These are phyloP conservation scores for Malus hybrid DNA, from an alignment of 331 rosid species.

Conservation along the genomic window DNA sequence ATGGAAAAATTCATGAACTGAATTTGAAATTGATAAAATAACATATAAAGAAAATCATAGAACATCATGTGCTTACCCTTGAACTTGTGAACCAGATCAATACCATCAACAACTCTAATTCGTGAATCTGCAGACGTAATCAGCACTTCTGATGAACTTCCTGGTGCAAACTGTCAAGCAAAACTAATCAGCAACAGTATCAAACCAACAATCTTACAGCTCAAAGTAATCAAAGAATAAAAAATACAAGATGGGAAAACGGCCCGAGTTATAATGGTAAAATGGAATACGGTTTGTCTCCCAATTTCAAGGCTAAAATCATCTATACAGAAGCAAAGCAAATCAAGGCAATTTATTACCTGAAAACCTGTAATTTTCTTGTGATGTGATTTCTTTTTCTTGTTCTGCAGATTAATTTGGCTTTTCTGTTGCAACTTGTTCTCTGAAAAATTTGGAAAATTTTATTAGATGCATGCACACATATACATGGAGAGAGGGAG, in stretches of 20 bases:
- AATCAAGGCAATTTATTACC: conserved; percentile 38
- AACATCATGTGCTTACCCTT: conserved; percentile 50
- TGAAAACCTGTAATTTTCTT: conserved; percentile 97
- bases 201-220: conserved; percentile 2
- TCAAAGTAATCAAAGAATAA: conserved; percentile 8
- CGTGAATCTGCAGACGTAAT: conserved; percentile 96
- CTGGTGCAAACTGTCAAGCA: conserved; percentile 83
- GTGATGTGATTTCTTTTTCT: conserved; percentile 85
- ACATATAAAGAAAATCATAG: neutral
- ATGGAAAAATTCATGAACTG: neutral
- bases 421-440: conserved; percentile 77
- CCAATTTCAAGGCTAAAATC: neutral
- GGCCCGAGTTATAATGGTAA: neutral
- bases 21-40: neutral
- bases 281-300: neutral
- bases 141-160: conserved; percentile 87
- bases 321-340: neutral
- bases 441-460: conserved; percentile 35
- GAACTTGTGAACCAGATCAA: conserved; percentile 81
- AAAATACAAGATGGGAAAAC: neutral
- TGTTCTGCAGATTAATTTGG: conserved; percentile 87
- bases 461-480: conserved; percentile 6
- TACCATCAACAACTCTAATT: conserved; percentile 77
- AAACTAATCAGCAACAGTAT: conserved; percentile 28
- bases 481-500: neutral